Conservation (phyloP, 2,329 filamentous ascomycete genomes). For the Gremmenia infestans region DNA sequence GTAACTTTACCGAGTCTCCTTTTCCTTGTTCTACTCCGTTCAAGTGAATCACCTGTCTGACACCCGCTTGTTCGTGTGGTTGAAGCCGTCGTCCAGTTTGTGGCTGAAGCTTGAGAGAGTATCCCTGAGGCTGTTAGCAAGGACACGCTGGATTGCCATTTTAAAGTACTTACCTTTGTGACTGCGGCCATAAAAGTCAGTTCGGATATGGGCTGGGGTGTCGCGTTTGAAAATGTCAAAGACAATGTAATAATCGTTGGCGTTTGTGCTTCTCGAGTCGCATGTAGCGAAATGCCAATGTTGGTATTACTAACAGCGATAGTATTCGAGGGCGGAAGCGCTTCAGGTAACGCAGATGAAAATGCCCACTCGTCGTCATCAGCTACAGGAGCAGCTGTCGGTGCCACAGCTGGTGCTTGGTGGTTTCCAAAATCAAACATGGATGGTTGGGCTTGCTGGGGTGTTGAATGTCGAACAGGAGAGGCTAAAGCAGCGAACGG, state of each 20-base stretch:
- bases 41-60: slow-evolving; percentile 76
- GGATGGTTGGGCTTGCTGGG: slow-evolving; percentile 49
- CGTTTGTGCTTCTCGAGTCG: slow-evolving; percentile 47
- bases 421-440: slow-evolving; percentile 37
- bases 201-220: slow-evolving; percentile 64
- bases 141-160: not conserved
- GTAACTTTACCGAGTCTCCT: slow-evolving; percentile 77
- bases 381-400: slow-evolving; percentile 39
- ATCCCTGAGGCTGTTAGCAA: slow-evolving; percentile 52
- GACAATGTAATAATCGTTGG: slow-evolving; percentile 57
- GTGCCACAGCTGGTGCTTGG: slow-evolving; percentile 29
- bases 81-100: slow-evolving; percentile 75
- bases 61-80: slow-evolving; percentile 64
- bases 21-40: slow-evolving; percentile 65
- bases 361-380: slow-evolving; percentile 95
- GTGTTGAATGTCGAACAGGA: slow-evolving; percentile 38
- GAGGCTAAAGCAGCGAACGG: slow-evolving; percentile 49
- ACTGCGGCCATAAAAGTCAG: slow-evolving; percentile 90
- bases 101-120: slow-evolving; percentile 74
- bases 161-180: slow-evolving; percentile 63
- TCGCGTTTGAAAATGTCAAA: slow-evolving; percentile 81
- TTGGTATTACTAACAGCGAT: slow-evolving; percentile 64
- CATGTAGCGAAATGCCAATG: slow-evolving; percentile 69
- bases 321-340: slow-evolving; percentile 43
- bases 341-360: slow-evolving; percentile 74